A percentile compares a stretch with the other conserved stretches of the same genome.
phyloP scores from a whole-genome alignment of 441 rosid genomes.

The Metrosideros polymorpha region DNA sequence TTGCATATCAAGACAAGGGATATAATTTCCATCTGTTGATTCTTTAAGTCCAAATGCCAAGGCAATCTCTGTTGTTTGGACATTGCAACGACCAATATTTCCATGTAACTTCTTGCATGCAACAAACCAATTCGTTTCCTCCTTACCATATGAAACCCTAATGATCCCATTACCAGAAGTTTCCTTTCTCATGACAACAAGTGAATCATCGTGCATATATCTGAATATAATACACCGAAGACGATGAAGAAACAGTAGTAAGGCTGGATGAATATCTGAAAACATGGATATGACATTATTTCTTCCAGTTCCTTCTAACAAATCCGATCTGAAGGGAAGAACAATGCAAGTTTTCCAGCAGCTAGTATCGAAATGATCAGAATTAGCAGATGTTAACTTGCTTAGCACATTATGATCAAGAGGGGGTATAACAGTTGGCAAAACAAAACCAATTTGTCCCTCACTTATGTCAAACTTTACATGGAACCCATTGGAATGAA shows the following conservation, averaged over 20 bases:
- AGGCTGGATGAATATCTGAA: constrained; percentile 92
- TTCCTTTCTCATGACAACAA: constrained; percentile 77
- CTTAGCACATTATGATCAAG: constrained; percentile 45
- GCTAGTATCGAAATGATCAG: constrained; percentile 21
- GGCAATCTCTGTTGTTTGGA: constrained; percentile 72
- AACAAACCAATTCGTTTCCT: constrained; percentile 85
- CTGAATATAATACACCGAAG: constrained; percentile 75
- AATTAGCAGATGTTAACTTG: constrained; percentile 27
- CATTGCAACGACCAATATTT: constrained; percentile 41
- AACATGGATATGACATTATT: constrained; percentile 51
- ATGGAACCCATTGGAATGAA: constrained; percentile 98
- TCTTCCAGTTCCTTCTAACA: constrained; percentile 46
- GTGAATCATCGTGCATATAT: constrained; percentile 56
- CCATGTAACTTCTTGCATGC: constrained; percentile 65
- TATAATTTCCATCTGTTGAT: constrained; percentile 49
- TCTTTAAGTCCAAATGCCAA: constrained; percentile 81
- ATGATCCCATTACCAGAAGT: constrained; percentile 63
- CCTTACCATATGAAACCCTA: constrained; percentile 71
- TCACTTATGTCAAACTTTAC: constrained; percentile 89
- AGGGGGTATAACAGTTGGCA: constrained; percentile 80
- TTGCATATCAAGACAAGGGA: constrained; percentile 61
- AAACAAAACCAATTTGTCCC: constrained; percentile 95
- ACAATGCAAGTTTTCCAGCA: constrained; percentile 87
- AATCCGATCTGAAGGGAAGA: constrained; percentile 79
- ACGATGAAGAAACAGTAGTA: constrained; percentile 92